These are phyloP conservation scores for Suillus placidus DNA, from an alignment of 768 basidiomycete genomes.

Conservation along the genomic window DNA sequence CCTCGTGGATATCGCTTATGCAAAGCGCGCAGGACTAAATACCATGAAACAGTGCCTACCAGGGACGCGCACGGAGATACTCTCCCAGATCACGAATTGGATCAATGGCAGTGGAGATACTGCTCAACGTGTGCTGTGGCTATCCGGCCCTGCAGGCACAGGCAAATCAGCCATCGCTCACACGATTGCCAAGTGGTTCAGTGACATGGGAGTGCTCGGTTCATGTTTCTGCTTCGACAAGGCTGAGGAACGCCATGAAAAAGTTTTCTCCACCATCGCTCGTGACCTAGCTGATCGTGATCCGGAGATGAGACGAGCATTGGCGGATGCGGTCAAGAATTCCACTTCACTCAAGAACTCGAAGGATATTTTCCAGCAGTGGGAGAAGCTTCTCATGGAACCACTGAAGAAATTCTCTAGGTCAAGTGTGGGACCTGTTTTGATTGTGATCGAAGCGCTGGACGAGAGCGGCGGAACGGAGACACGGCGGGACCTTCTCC, in stretches of 20 bases:
- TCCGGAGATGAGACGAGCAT: not conserved
- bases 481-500: conserved; percentile 25
- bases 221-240: too few relatives aligned
- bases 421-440: conserved; percentile 17
- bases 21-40: conserved; percentile 2
- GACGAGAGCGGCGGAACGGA: conserved; percentile 16
- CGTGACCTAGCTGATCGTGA: conserved; percentile 7
- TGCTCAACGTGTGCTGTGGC: not conserved
- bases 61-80: conserved; percentile 7
- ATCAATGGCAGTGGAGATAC: not conserved
- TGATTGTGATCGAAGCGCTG: conserved; percentile 30
- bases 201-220: too few relatives aligned
- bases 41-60: conserved; percentile 4
- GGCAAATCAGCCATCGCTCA: too few relatives aligned
- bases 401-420: too few relatives aligned
- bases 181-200: too few relatives aligned
- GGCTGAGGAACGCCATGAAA: not conserved
- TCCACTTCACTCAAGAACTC: too few relatives aligned
- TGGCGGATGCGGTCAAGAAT: not conserved
- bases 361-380: too few relatives aligned
- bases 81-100: conserved; percentile 21
- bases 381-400: too few relatives aligned
- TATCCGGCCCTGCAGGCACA: not conserved
- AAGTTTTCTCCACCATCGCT: not conserved
- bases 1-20: not conserved